Percentiles rank a stretch among this genome's conserved stretches.
Conservation (phyloP, 805 yeast genomes). For the Metschnikowia similis region DNA sequence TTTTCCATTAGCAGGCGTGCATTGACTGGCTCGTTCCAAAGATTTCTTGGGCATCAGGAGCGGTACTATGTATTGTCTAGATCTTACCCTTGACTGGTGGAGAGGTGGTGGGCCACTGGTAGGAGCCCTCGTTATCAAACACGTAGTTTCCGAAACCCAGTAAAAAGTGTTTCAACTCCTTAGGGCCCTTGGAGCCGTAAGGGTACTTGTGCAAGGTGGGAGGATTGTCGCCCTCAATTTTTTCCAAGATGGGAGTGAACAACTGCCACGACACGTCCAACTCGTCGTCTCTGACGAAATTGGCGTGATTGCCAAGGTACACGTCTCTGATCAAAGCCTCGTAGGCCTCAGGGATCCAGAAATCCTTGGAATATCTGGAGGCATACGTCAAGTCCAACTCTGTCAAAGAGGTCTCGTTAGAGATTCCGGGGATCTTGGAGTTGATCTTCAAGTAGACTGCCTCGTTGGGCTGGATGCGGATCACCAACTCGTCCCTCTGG, state of each 20-base stretch:
- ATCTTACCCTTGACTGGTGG: conserved; percentile 35
- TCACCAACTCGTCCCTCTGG: conserved; percentile 88
- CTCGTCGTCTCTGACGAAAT: conserved; percentile 97
- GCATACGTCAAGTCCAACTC: conserved; percentile 88
- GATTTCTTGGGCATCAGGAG: too few species aligned
- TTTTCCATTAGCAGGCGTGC: too few species aligned
- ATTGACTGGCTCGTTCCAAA: too few species aligned
- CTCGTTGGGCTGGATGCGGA: conserved; percentile 92
- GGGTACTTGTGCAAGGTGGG: conserved; percentile 70
- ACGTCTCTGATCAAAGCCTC: conserved; percentile 93
- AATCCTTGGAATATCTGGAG: conserved; percentile 69
- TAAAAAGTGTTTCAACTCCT: conserved; percentile 56
- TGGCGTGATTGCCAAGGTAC: conserved; percentile 87
- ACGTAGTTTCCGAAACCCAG: conserved; percentile 52
- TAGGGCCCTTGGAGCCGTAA: conserved; percentile 92
- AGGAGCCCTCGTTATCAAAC: conserved; percentile 57
- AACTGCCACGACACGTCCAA: conserved; percentile 88
- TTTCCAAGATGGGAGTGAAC: conserved; percentile 85
- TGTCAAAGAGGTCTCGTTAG: conserved; percentile 75
- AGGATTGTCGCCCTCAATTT: conserved; percentile 66
- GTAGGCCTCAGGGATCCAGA: conserved; percentile 97
- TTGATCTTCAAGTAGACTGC: conserved; percentile 91
- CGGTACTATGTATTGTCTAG: conserved; percentile 6
- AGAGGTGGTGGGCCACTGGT: conserved; percentile 88
- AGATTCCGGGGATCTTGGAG: conserved; percentile 88